Percentiles rank a stretch among this genome's conserved stretches.
phyloP scores from a whole-genome alignment of 257 asterid species.

The Capsicum rhomboideum region DNA sequence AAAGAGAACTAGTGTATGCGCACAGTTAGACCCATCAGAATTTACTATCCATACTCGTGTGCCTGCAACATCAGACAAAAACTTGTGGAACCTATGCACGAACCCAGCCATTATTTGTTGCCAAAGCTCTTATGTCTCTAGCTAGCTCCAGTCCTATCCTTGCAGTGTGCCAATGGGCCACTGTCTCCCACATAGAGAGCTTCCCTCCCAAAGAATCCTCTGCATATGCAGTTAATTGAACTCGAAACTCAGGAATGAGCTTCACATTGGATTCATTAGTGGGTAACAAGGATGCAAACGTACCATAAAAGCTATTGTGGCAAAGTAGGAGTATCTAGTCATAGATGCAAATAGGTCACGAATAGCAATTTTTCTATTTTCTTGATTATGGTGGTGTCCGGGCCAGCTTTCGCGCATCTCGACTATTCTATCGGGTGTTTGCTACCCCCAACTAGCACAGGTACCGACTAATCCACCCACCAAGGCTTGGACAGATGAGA shows the following conservation, averaged over 20 bases:
- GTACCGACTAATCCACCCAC: not conserved
- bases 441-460: not conserved
- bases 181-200: not conserved
- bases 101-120: not conserved
- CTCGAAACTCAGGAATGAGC: not conserved
- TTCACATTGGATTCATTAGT: not conserved
- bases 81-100: not conserved
- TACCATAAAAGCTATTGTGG: not conserved
- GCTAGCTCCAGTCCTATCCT: not conserved
- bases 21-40: not conserved
- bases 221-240: not conserved
- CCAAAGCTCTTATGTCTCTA: not conserved
- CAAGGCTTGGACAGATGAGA: not conserved
- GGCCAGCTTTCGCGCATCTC: not conserved
- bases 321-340: not conserved
- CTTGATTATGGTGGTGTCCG: not conserved
- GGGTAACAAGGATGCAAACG: not conserved
- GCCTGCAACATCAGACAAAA: not conserved
- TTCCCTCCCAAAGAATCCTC: not conserved
- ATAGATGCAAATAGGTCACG: not conserved
- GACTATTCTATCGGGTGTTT: not conserved
- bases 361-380: not conserved
- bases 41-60: not conserved
- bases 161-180: not conserved
- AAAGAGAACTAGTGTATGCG: not conserved